These are phyloP conservation scores for Strobilomyces dryophilus DNA, from an alignment of 768 basidiomycete genomes.

Conservation along the genomic window DNA sequence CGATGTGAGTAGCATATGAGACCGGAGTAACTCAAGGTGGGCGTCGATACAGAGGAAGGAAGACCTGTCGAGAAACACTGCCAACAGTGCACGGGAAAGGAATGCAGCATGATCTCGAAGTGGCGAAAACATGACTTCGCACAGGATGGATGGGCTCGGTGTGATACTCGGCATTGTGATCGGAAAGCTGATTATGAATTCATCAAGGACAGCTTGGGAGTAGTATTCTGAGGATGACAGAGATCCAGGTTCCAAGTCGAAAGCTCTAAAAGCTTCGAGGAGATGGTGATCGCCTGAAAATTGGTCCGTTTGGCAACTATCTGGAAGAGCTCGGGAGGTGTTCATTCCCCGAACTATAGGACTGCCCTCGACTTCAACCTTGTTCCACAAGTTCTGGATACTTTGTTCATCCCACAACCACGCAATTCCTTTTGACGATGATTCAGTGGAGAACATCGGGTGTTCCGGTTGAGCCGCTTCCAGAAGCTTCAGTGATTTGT, in stretches of 20 bases:
- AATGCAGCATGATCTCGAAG: slow-evolving; percentile 57
- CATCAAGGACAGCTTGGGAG: slow-evolving; percentile 31
- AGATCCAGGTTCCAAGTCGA: slow-evolving; percentile 64
- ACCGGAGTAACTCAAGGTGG: slow-evolving; percentile 66
- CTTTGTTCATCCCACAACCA: slow-evolving; percentile 38
- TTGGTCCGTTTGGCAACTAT: neutral
- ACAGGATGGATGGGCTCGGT: slow-evolving; percentile 60
- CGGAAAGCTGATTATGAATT: slow-evolving; percentile 60
- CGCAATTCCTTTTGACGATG: slow-evolving; percentile 38
- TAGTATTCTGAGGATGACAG: slow-evolving; percentile 22
- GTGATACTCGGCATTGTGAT: slow-evolving; percentile 53
- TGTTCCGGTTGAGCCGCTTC: slow-evolving; percentile 63
- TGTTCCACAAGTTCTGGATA: slow-evolving; percentile 10
- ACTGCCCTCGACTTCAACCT: neutral
- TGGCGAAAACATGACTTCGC: slow-evolving; percentile 56
- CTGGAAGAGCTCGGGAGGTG: neutral
- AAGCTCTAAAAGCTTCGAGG: slow-evolving; percentile 49
- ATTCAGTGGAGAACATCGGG: slow-evolving; percentile 43
- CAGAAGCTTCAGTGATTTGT: slow-evolving; percentile 64
- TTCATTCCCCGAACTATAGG: neutral
- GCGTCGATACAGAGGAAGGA: slow-evolving; percentile 64
- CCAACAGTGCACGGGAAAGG: slow-evolving; percentile 64
- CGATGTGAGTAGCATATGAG: slow-evolving; percentile 70
- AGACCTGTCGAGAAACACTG: slow-evolving; percentile 57
- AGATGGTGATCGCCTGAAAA: slow-evolving; percentile 24